Base-by-base conservation (phyloP, 768 basidiomycete genomes). In the Cystofilobasidium capitatum region DNA sequence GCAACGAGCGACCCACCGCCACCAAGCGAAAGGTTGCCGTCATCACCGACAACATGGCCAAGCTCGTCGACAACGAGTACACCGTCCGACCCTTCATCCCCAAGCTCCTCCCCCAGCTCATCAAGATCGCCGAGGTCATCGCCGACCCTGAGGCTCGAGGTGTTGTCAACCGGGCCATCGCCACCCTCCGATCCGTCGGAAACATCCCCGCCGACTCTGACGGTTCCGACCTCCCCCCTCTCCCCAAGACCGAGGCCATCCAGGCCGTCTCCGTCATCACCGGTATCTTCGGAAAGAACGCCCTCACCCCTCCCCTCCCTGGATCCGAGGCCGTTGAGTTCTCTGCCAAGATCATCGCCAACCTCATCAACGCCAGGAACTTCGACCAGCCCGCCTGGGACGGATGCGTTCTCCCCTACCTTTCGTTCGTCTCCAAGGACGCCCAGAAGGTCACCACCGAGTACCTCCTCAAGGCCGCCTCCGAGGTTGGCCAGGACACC, bases 11-110 rank as follows among this genome's bases (percentile, higher is more conserved):
- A 81, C 83, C 91, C 70, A 96, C 93, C 61, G 86, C 93, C 71
- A 94, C 86, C 72, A 96, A 96, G 83, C 91, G 93, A 72, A 94
- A 93, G 81, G 93, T 96, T 75, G 91, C 91, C 74, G 93, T 97
- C 74, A 97, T 97, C 71, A 83, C 88, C 75, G 93, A 97, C 81
- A 97, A 96, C 85, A 97, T 97, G 93, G 79, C 93, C 76, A 96
- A 96, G 81, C 86, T 97, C 75, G 93, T 97, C 76, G 92, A 94
- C 81, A 94, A 91, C 33, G 84, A 87, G 63, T 80, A 91, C 79
- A 94, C 91, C 61, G 93, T 97, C 79, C 88, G 93, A 75, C 93
- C 93, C 69, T 97, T 97, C 88, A 76, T 97, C 72, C 92, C 91
- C 74, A 92, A 89, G 79, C 87, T 97, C 39, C 86, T 97, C 73